Evolutionary conservation across 2,329 filamentous ascomycete genomes (phyloP), one percentile per base, ranked within the genome.

Genomic region (Cladophialophora chaetospira): DNA sequence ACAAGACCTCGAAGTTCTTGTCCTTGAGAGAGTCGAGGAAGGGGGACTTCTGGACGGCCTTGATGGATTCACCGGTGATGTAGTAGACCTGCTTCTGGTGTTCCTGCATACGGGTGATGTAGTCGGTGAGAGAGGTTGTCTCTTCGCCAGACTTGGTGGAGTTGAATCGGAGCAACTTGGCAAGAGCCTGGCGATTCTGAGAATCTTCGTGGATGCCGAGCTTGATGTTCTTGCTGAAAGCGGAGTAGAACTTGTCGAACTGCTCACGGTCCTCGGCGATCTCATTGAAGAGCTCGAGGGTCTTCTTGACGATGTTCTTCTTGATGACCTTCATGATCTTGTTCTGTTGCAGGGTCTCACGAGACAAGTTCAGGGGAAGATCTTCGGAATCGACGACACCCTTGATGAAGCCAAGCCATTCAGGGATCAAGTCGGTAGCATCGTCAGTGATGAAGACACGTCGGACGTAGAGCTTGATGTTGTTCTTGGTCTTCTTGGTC

Each of bases 321-420:
- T 95, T 96, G 86, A 97, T 97, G 78, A 97, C 94, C 89, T 97
- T 97, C 94, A 97, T 97, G 85, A 99, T 99, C 91, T 97, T 97
- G 89, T 97, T 99, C 85, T 97, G 94, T 82, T 99, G 94, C 48
- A 99, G 91, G 57, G 93, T 97, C 88, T 99, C 94, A 88, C 94
- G 94, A 73, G 94, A 97, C 82, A 99, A 80, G 87, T 99, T 99
- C 78, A 99, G 89, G 70, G 94, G 94, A 63, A 99, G 89, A 77
- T 99, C 94, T 86, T 99, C 94, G 72, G 94, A 99, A 82, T 99
- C 94, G 77, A 99, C 94, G 70, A 99, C 94, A 88, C 94, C 94
- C 89, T 99, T 99, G 87, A 99, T 81, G 81, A 99, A 99, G 82
- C 91, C 86, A 73, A 99, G 88, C 94, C 94, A 99, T 84, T 99